These are phyloP conservation scores for Sechiopsis laciniata DNA, from an alignment of 306 rosid species.

Conservation along the genomic window DNA sequence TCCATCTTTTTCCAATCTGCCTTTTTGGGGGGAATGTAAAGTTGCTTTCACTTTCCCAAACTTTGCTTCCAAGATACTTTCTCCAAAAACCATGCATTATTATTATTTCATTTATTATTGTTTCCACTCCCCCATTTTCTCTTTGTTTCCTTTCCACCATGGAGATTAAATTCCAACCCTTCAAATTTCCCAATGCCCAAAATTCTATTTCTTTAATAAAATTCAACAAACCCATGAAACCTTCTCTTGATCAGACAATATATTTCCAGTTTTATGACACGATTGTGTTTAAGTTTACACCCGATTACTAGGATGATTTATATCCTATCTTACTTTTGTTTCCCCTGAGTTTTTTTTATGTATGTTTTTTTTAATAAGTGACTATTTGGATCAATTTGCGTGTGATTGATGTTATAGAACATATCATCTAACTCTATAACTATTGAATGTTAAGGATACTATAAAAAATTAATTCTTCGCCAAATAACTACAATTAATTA, in stretches of 20 bases:
- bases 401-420: too few relatives aligned
- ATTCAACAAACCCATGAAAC: neutral
- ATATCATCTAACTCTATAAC: too few relatives aligned
- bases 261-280: neutral
- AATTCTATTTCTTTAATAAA: neutral
- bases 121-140: neutral
- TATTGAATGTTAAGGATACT: too few relatives aligned
- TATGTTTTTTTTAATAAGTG: too few relatives aligned
- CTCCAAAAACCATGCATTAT: slow-evolving; percentile 18
- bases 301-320: neutral
- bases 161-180: neutral
- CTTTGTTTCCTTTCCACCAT: neutral
- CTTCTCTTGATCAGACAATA: neutral
- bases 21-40: slow-evolving; percentile 30
- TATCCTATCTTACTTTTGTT: neutral
- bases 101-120: neutral
- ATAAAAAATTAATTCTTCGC: too few relatives aligned
- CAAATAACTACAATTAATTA: too few relatives aligned
- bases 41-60: slow-evolving; percentile 23
- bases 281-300: neutral
- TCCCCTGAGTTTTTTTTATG: neutral
- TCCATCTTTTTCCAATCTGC: slow-evolving; percentile 14
- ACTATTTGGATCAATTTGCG: too few relatives aligned
- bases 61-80: slow-evolving; percentile 19
- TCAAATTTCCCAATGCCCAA: neutral